phyloP scores from a whole-genome alignment of 257 asterid genomes.

The Anisodus acutangulus region DNA sequence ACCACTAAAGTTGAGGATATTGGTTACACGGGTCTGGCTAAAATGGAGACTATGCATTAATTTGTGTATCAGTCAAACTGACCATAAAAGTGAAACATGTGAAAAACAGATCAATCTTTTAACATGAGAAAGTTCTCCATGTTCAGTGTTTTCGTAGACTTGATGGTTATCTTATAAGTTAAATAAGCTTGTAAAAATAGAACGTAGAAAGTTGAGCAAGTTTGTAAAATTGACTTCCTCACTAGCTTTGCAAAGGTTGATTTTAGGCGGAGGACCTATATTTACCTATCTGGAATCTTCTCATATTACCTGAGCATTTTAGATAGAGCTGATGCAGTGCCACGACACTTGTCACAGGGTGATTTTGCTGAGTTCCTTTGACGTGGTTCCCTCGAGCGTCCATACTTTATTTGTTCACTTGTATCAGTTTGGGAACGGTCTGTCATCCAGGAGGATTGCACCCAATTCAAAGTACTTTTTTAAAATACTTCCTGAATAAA shows the following conservation, averaged over 20 bases:
- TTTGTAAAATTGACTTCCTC: background rate
- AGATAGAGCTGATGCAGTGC: constrained; percentile 13
- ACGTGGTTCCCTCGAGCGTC: background rate
- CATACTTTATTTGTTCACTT: background rate
- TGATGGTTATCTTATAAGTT: background rate
- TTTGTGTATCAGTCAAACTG: background rate
- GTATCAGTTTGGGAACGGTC: constrained; percentile 8
- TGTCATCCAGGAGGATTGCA: background rate
- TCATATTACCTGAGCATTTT: background rate
- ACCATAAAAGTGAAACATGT: background rate
- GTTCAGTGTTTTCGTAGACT: background rate
- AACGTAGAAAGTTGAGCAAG: background rate
- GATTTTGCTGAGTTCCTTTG: constrained; percentile 5
- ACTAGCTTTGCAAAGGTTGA: background rate
- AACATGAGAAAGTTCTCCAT: background rate
- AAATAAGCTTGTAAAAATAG: constrained; percentile 21
- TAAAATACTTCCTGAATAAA: background rate
- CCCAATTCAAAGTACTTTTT: background rate
- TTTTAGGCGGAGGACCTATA: background rate
- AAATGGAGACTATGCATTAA: background rate
- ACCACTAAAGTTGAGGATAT: background rate
- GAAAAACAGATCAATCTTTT: background rate
- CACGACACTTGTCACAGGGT: too few relatives aligned
- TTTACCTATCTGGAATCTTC: constrained; percentile 24
- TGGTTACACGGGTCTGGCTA: constrained; percentile 14